Conservation (phyloP, 2,329 filamentous ascomycete genomes). For the Microsporum audouinii region DNA sequence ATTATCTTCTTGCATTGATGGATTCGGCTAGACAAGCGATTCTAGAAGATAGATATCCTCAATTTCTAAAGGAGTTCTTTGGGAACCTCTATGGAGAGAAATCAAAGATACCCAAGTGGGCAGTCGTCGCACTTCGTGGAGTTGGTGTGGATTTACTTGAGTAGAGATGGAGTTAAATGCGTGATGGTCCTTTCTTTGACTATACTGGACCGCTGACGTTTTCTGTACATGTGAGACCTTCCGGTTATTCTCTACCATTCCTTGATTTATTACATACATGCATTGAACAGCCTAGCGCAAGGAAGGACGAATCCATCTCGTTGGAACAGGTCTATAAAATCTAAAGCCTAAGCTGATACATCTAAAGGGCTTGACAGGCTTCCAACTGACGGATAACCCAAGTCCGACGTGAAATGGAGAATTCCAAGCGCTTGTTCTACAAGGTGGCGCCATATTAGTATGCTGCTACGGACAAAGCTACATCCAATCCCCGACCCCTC, state of each 20-base stretch:
- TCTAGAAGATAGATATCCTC: slow-evolving; percentile 67
- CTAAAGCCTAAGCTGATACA: too few species aligned
- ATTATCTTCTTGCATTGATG: slow-evolving; percentile 84
- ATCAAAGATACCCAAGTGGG: slow-evolving; percentile 67
- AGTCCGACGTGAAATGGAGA: background rate
- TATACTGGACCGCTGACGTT: background rate
- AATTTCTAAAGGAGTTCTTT: slow-evolving; percentile 71
- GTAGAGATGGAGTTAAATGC: background rate
- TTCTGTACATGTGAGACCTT: background rate
- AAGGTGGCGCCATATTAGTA: background rate
- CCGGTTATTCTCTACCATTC: background rate
- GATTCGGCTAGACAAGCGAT: slow-evolving; percentile 61
- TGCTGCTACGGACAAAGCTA: background rate
- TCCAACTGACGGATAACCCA: background rate
- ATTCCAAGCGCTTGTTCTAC: background rate
- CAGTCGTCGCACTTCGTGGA: slow-evolving; percentile 60
- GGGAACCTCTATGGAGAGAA: slow-evolving; percentile 55
- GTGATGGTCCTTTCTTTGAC: background rate
- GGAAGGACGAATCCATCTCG: too few species aligned
- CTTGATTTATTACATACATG: background rate
- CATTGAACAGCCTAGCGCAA: too few species aligned
- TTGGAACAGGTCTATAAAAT: too few species aligned
- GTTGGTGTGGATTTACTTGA: slow-evolving; percentile 67
- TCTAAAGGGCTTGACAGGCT: too few species aligned
- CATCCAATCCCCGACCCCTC: background rate